A percentile compares a stretch with the other conserved stretches of the same genome.
phyloP scores from a whole-genome alignment of 2,329 filamentous ascomycete species.

The Fusarium mundagurra region DNA sequence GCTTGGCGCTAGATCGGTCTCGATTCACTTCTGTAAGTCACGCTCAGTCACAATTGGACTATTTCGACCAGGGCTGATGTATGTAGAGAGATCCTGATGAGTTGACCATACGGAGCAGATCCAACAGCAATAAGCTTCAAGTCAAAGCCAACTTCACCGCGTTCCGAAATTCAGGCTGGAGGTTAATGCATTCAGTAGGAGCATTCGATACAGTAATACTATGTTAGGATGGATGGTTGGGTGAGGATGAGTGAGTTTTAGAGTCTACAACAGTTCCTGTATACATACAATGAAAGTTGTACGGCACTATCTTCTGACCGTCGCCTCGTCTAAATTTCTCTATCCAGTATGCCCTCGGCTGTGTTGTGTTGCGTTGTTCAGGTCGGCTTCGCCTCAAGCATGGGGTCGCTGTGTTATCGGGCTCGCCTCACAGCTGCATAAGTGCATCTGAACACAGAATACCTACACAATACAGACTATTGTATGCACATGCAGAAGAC shows the following conservation, averaged over 20 bases:
- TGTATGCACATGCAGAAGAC: neutral
- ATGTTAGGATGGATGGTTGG: neutral
- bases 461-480: neutral
- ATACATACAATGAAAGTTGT: neutral
- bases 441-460: neutral
- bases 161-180: neutral
- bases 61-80: neutral
- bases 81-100: neutral
- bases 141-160: neutral
- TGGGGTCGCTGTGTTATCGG: neutral
- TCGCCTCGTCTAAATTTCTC: neutral
- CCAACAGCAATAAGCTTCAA: neutral
- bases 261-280: neutral
- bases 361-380: neutral
- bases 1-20: neutral
- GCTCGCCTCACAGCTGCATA: neutral
- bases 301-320: neutral
- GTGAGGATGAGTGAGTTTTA: neutral
- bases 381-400: neutral
- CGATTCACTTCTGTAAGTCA: neutral
- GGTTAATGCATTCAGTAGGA: neutral
- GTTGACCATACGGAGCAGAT: neutral
- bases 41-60: neutral
- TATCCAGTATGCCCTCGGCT: neutral
- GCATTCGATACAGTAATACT: neutral